Evolutionary conservation across 176 grass and related monocot species (phyloP).

Genomic region (Cocos nucifera): DNA sequence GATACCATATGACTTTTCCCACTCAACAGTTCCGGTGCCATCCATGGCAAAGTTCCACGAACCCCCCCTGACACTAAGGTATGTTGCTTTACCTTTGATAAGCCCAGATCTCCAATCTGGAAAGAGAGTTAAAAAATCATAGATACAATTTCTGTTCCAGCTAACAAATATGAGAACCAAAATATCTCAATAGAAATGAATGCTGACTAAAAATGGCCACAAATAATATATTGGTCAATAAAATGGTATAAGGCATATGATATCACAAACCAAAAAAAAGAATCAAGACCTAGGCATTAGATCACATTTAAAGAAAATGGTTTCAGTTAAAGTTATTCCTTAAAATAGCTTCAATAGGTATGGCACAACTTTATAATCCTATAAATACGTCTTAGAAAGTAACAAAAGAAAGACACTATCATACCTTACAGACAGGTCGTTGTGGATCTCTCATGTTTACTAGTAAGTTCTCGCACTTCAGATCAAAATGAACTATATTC

Average conservation of each 20-base stretch:
- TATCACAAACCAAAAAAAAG: too few species aligned
- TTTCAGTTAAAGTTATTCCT: too few species aligned
- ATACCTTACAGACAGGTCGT: slow-evolving; percentile 88
- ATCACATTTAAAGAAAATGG: too few species aligned
- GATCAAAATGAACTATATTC: slow-evolving; percentile 98
- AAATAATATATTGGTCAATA: too few species aligned
- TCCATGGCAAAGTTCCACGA: slow-evolving; percentile 98
- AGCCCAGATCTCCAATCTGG: slow-evolving; percentile 90
- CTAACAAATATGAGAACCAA: too few species aligned
- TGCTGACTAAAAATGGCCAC: too few species aligned
- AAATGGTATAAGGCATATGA: too few species aligned
- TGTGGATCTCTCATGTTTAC: slow-evolving; percentile 98
- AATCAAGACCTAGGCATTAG: too few species aligned
- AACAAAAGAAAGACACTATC: not conserved
- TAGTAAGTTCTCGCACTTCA: slow-evolving; percentile 92
- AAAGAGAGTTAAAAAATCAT: slow-evolving; percentile 7
- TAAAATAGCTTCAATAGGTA: too few species aligned
- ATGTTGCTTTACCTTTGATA: slow-evolving; percentile 98
- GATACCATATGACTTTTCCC: slow-evolving; percentile 96
- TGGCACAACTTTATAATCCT: too few species aligned
- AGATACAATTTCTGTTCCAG: not conserved
- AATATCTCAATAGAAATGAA: too few species aligned
- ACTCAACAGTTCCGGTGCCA: slow-evolving; percentile 93
- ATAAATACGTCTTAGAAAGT: too few species aligned
- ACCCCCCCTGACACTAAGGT: slow-evolving; percentile 96